Evolutionary conservation across 1,284 basidiomycete genomes (phyloP), one percentile per base, ranked within the genome.

Genomic region (Rhodotorula sp.): DNA sequence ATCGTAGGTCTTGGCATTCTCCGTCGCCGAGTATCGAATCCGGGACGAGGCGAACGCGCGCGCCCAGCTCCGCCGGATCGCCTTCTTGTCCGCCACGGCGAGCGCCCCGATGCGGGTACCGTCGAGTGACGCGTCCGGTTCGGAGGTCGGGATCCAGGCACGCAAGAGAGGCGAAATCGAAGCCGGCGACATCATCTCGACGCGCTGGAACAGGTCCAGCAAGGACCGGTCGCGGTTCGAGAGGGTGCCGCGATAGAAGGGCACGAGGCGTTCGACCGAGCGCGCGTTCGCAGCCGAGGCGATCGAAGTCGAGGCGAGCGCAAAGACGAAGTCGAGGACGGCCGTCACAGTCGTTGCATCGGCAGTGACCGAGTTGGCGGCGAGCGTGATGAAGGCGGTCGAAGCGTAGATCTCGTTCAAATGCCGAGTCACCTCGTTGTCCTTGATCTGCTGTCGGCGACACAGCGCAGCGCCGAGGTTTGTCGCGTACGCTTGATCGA

Each of bases 361-460:
- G 21, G 65, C 56, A 21, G 56, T 21, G 16, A 34, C 21, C 5
- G 68, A n/a, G 14, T 56, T 18, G 26, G 67, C 15, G 23, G 56
- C 56, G n/a, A 62, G 62, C 51, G 52, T 14, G 49, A 60, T 51
- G 64, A 72, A 72, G 10, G 47, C 21, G 10, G 66, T 14, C n/a
- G 69, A 74, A 16, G 75, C 75, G 49, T 70, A 70, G n/a, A 76
- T 62, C 43, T 68, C 70, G 69, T 74, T 76, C 26, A 76, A 62
- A 21, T 72, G 73, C 5, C 75, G 70, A 6, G 75, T 70, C 29
- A 74, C 67, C 52, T 76, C 75, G 70, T 65, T 70, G 64, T 74
- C 72, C 74, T 75, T 64, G 46, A 23, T 20, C 8, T n/a, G 5
- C 21, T 18, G 23, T 5, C 18, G 31, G 21, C 5, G 51, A 57